phyloP scores from a whole-genome alignment of 2,329 filamentous ascomycete genomes.

The Aspergillus aculeatinus region DNA sequence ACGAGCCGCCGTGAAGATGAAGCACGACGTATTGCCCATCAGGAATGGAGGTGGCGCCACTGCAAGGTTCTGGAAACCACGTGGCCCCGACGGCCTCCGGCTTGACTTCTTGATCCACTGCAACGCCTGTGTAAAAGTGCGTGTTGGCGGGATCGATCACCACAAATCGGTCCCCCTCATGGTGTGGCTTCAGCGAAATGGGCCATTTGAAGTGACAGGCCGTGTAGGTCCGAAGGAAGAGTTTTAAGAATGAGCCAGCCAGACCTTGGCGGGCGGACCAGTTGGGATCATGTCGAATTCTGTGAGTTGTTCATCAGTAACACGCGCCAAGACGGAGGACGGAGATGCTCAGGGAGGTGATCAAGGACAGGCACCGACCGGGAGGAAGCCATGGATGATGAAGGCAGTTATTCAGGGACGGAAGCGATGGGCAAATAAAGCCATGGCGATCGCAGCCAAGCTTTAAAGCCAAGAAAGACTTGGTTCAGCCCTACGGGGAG shows the following conservation, averaged over 20 bases:
- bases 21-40: constrained; percentile 16
- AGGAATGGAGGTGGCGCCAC: not conserved
- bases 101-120: constrained; percentile 10
- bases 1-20: constrained; percentile 22
- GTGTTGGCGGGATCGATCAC: constrained; percentile 13
- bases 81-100: constrained; percentile 19
- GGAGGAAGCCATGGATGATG: not conserved
- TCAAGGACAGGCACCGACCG: not conserved
- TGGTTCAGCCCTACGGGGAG: not conserved
- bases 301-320: not conserved
- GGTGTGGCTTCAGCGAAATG: constrained; percentile 13
- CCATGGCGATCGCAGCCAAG: not conserved
- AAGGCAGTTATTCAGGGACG: not conserved
- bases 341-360: not conserved
- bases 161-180: constrained; percentile 14
- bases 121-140: constrained; percentile 13
- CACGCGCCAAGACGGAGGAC: too few relatives aligned
- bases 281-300: constrained; percentile 13
- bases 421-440: not conserved
- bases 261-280: constrained; percentile 19
- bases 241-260: constrained; percentile 9
- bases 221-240: constrained; percentile 10
- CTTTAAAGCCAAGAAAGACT: not conserved
- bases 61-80: constrained; percentile 16
- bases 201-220: constrained; percentile 10